Conservation (phyloP, 2,329 filamentous ascomycete species). For the Nemania sp. region DNA sequence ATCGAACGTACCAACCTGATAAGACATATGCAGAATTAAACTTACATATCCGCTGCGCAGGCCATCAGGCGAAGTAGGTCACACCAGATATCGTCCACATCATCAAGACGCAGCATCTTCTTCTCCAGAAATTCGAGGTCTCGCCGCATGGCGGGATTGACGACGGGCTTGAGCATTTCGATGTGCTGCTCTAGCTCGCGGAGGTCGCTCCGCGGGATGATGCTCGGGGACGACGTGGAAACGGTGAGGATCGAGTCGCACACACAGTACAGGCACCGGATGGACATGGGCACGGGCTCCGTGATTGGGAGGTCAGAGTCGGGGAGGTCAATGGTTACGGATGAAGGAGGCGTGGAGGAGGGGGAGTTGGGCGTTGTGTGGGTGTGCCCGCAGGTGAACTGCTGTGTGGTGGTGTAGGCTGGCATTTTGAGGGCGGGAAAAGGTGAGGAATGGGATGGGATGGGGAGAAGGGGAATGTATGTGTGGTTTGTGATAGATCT, state of each 20-base stretch:
- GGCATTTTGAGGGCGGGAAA: background rate
- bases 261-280: constrained; percentile 32
- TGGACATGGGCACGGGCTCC: constrained; percentile 31
- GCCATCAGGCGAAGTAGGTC: constrained; percentile 8
- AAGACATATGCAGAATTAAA: too few relatives aligned
- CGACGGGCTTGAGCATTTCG: background rate
- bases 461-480: background rate
- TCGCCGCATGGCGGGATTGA: background rate
- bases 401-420: constrained; percentile 31
- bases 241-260: constrained; percentile 26
- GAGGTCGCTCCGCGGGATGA: constrained; percentile 16
- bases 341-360: too few relatives aligned
- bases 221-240: background rate
- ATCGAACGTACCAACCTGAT: too few relatives aligned
- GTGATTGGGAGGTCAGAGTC: too few relatives aligned
- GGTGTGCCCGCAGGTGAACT: constrained; percentile 39
- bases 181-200: constrained; percentile 1
- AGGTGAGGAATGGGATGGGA: background rate
- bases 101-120: background rate
- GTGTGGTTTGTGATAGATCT: background rate
- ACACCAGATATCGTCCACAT: constrained; percentile 9
- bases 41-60: too few relatives aligned
- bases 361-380: too few relatives aligned
- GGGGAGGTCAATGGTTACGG: too few relatives aligned
- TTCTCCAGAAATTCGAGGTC: background rate